These are phyloP conservation scores for Chrysopogon serrulatus DNA, from an alignment of 176 grass and related monocot species.

Conservation along the genomic window DNA sequence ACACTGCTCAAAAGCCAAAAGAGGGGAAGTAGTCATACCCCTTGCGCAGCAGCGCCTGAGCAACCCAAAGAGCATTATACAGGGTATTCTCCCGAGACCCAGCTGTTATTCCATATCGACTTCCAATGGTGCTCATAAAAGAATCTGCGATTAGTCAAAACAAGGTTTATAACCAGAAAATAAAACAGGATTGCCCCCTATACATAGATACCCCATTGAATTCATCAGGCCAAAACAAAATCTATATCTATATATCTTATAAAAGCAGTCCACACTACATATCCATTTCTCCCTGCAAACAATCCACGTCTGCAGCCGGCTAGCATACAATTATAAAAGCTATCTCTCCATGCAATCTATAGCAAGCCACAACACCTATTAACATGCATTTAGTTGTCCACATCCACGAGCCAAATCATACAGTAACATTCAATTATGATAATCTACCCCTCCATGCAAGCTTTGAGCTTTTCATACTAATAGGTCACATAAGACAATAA, in stretches of 20 bases:
- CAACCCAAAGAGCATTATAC: constrained; percentile 96
- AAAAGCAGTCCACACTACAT: neutral
- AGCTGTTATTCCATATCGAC: constrained; percentile 71
- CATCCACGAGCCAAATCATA: neutral
- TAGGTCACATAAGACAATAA: neutral
- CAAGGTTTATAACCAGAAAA: constrained; percentile 5
- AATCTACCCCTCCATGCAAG: neutral
- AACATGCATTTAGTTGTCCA: neutral
- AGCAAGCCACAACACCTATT: neutral
- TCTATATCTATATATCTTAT: neutral
- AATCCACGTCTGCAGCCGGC: neutral
- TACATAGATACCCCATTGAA: neutral
- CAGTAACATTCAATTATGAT: neutral
- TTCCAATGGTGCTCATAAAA: constrained; percentile 79
- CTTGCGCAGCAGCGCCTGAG: constrained; percentile 84
- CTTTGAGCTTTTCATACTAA: neutral
- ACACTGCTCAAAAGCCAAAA: neutral
- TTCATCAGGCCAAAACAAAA: neutral
- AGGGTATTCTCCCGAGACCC: constrained; percentile 88
- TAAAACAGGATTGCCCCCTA: constrained; percentile 6
- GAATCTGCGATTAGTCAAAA: constrained; percentile 45
- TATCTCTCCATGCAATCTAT: neutral
- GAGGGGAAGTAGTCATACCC: constrained; percentile 44
- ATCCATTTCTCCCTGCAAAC: neutral
- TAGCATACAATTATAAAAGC: neutral